Base-by-base conservation (phyloP, 2,329 filamentous ascomycete species). In the Penicillium sp. region DNA sequence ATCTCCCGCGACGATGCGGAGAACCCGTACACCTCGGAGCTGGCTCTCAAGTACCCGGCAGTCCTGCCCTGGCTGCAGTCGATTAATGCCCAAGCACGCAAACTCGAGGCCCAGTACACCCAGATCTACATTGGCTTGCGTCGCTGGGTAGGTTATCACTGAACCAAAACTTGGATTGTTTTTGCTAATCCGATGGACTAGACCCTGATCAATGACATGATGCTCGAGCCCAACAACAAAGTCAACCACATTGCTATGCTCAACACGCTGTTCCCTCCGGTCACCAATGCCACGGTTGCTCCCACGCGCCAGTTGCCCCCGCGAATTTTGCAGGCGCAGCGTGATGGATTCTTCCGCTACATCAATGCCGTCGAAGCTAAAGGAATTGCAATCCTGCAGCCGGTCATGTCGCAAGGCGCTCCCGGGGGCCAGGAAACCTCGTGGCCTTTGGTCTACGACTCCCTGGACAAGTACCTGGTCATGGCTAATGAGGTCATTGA, bases 191-290 rank as follows among this genome's bases (percentile, higher is more conserved):
- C n/a, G n/a, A n/a, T n/a, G n/a, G n/a, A 38, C 16, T 43, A 80
- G 77, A 77, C 79, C 43, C 64, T 84, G 56, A 76, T 84, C 61
- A 83, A 84, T 52, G 80, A 84, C 53, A 72, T 84, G 52, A 75
- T 78, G 17, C 67, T 81, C 19, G 67, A 73, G 20, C 79, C 79
- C 1, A 81, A 80, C 63, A 79, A 79, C 67, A 82, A 81, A 59
- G 72, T 76, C 53, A 83, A 83, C 58, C 82, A 80, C 56, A 71
- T 83, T 48, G 81, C 79, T 37, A 80, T 84, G 74, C 74, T 84
- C 35, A 84, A 84, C 63, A 84, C 80, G 7, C 68, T 84, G 19
- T 79, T 83, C 48, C 81, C 81, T 6, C 79, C 81, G 2, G 69
- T 75, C 28, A 68, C 70, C 29, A 60, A 63, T 9, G 60, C 64